Base-by-base conservation (phyloP, 495 filamentous ascomycete species). In the Neurospora sp. region DNA sequence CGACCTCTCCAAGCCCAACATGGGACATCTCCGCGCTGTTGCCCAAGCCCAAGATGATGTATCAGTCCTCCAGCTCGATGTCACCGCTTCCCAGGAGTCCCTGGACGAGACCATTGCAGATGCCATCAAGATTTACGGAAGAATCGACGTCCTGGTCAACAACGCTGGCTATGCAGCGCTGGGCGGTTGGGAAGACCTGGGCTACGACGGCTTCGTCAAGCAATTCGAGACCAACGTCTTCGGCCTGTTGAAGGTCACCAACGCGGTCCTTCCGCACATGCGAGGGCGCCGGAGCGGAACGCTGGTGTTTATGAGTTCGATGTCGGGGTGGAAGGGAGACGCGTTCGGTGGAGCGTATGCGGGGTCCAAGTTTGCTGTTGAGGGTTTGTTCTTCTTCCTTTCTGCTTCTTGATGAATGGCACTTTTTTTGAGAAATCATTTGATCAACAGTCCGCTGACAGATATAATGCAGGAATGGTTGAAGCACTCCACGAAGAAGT, bases 71-170 rank as follows among this genome's bases (percentile, higher is more conserved):
- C 80, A 82, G 44, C 81, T 89, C 54, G 85, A 88, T 41, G 85
- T 86, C 10, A 85, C 83, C 4, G 79, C 83, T 18, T 78, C 83
- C 46, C 80, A 70, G 71, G 71, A 76, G 18, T 79, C 80, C 16
- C 83, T 89, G 72, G 73, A 79, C 14, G 73, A 77, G 2, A 81
- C 79, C 18, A 76, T 89, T 23, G 39, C 77, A 5, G 48, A 77
- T 0, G 82, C 84, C 1, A 46, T 83, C 1, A 41, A 75, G n/a
- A 77, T 81, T 38, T 83, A 83, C 72, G 76, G 75, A 1, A 80
- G 81, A 35, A 85, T 89, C 72, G 86, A 89, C 73, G 84, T 89
- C 8, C 78, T 89, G 10, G 83, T 88, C 59, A 89, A 89, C 79
- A 90, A 88, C 71, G 88, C 88, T 3, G 88, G 88, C 5, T 62